Evolutionary conservation across 1,139 yeast genomes (phyloP), one percentile per base, ranked within the genome.

Genomic region (Nakaseomyces delphensis): DNA sequence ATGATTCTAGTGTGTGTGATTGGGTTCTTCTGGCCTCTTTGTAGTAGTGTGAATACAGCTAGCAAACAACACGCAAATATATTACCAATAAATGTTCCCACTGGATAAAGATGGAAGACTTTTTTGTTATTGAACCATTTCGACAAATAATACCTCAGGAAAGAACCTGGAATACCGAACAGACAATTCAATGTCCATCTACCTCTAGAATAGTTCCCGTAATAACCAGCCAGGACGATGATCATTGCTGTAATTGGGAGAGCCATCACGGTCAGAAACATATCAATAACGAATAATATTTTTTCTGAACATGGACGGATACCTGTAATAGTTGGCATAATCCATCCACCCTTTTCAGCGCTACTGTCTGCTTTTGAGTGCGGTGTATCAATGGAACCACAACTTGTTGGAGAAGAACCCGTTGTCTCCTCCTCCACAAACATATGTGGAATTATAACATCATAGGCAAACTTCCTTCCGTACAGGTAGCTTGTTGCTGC

Each of bases 21-120:
- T 15, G 36, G 27, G 45, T 43, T 18, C 45, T 31, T 44, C 36
- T 61, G 61, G n/a, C 89, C 80, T 48, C 76, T 55, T 27, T 62
- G 64, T 5, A 83, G 48, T 2, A 86, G 46, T 1, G 69, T 67
- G 30, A 83, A 60, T 0, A 80, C 61, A 0, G 81, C 76, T n/a
- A 83, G 58, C 0, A 85, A 39, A 1, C 71, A 38, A 1, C 81
- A 70, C 0, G 87, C 95, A 0, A 67, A 16, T 1, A 76, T 50
- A 57, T 89, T 89, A 4, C 83, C 87, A 0, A 69, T 38, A 47
- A 80, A 82, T 0, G 98, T 89, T 0, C 97, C 97, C 42, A 71
- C 27, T 10, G 85, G 87, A 61, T 81, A 82, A 49, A 63, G 56
- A 18, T 21, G 10, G 8, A 33, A n/a, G 6, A 60, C 50, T 9